Evolutionary conservation across 495 filamentous ascomycete genomes (phyloP).

Genomic region (Neurospora africana): DNA sequence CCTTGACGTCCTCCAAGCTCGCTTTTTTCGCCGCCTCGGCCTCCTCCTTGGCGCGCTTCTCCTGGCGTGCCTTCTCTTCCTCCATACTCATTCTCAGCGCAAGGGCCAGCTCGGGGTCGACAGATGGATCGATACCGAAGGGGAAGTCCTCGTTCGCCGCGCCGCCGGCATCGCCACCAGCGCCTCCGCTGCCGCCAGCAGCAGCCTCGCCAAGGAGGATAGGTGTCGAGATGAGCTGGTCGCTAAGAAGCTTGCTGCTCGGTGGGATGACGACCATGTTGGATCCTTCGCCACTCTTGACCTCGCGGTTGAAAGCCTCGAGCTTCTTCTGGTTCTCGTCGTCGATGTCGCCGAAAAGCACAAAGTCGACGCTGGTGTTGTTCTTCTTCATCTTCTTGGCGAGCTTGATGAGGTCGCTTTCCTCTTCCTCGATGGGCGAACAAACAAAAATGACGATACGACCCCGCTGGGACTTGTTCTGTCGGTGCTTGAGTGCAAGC

Average conservation of each 20-base stretch:
- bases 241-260: slow-evolving; percentile 80
- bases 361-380: slow-evolving; percentile 81
- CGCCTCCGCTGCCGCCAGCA: slow-evolving; percentile 33
- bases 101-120: slow-evolving; percentile 86
- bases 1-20: slow-evolving; percentile 72
- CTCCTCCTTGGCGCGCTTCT: slow-evolving; percentile 67
- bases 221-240: slow-evolving; percentile 82
- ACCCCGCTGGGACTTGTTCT: slow-evolving; percentile 91
- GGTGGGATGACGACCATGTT: slow-evolving; percentile 86
- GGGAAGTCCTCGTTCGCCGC: slow-evolving; percentile 41
- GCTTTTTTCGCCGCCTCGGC: slow-evolving; percentile 63
- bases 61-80: slow-evolving; percentile 84
- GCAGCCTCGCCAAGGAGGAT: slow-evolving; percentile 74
- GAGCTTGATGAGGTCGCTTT: slow-evolving; percentile 78
- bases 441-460: slow-evolving; percentile 94
- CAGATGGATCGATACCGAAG: slow-evolving; percentile 68
- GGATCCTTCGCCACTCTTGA: slow-evolving; percentile 75
- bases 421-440: slow-evolving; percentile 78
- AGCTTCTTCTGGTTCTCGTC: slow-evolving; percentile 81
- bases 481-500: slow-evolving; percentile 95
- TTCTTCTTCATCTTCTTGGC: slow-evolving; percentile 99
- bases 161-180: slow-evolving; percentile 47
- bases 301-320: slow-evolving; percentile 80
- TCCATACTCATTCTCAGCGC: slow-evolving; percentile 97
- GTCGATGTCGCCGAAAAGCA: slow-evolving; percentile 87